Evolutionary conservation across 352 stramenopile species (phyloP), one percentile per base, ranked within the genome.

Genomic region (Halophytophthora polymorphica): DNA sequence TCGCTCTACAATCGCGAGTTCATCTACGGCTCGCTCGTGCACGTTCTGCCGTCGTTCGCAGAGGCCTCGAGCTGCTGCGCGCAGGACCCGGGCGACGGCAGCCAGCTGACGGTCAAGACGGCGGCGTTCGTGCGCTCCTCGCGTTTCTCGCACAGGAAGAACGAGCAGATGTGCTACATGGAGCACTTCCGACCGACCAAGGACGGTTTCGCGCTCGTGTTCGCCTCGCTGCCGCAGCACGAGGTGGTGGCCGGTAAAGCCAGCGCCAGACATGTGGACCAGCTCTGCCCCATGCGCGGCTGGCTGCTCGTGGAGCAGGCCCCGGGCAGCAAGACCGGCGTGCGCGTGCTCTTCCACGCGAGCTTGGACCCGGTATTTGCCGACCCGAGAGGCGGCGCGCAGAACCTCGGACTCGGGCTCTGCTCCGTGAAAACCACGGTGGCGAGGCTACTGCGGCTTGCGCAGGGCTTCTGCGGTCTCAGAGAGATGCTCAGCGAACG

Each of bases 21-120:
- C 34, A 77, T 82, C 49, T 77, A 75, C 45, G 69, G 71, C 2
- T 73, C 68, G 1, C n/a, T 82, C 45, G 68, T 73, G 10, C 56
- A 75, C 34, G 37, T 64, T 6, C 42, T 51, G 10, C 29, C 49
- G 0, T 58, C 43, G 0, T n/a, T n/a, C n/a, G n/a, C n/a, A n/a
- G n/a, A n/a, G n/a, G 25, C 56, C 19, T 42, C 49, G 3, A 47
- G 44, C 1, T 17, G 11, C 13, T 15, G 23, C 6, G 15, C 23
- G 22, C 22, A 14, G 45, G 35, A 34, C 19, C 28, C 42, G 7
- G 49, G 38, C 0, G 50, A 62, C 36, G 48, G 37, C 14, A 58
- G 47, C 8, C 38, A 63, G 3, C 29, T 70, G 35, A 47, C 53
- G 7, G 66, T 76, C 48, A 76, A 73, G 45, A 76, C 66, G 7